Evolutionary conservation across 2,329 filamentous ascomycete genomes (phyloP).

Genomic region (Epichloe brachyelytri): DNA sequence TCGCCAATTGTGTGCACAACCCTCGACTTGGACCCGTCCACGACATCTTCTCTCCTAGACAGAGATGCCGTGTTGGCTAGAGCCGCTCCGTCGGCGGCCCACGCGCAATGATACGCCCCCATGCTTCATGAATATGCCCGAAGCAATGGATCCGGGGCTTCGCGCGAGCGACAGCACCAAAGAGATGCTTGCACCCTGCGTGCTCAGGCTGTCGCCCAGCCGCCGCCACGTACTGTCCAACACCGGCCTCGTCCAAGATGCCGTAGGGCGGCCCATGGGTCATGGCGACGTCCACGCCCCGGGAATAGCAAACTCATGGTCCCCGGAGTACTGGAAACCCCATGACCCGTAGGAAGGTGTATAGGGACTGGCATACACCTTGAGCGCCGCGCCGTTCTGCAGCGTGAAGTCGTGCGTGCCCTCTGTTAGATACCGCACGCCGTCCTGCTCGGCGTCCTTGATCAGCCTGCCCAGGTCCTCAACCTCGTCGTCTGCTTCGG

Average conservation of each 20-base stretch:
- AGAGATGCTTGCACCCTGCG: constrained; percentile 31
- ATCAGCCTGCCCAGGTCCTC: constrained; percentile 23
- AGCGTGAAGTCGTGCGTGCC: constrained; percentile 35
- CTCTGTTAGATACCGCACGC: constrained; percentile 34
- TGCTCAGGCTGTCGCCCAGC: constrained; percentile 8
- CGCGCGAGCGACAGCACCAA: constrained; percentile 29
- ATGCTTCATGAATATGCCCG: constrained; percentile 47
- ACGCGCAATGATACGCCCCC: constrained; percentile 41
- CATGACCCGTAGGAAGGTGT: constrained; percentile 33
- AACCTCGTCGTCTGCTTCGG: constrained; percentile 11
- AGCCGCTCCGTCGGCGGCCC: constrained; percentile 21
- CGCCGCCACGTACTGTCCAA: neutral
- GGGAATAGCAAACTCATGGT: constrained; percentile 26
- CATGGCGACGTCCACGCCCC: constrained; percentile 32
- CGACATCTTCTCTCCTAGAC: constrained; percentile 12
- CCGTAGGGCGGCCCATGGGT: constrained; percentile 43
- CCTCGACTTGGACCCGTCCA: constrained; percentile 28
- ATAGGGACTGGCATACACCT: constrained; percentile 39
- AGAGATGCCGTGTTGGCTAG: constrained; percentile 7
- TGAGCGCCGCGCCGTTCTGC: constrained; percentile 34
- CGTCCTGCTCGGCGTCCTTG: constrained; percentile 19
- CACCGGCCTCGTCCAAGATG: constrained; percentile 29
- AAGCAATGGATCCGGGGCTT: constrained; percentile 40
- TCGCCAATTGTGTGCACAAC: constrained; percentile 21
- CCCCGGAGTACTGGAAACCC: constrained; percentile 36